Base-by-base conservation (phyloP, 164 flowering plant species). In the Aristolochia californica region DNA sequence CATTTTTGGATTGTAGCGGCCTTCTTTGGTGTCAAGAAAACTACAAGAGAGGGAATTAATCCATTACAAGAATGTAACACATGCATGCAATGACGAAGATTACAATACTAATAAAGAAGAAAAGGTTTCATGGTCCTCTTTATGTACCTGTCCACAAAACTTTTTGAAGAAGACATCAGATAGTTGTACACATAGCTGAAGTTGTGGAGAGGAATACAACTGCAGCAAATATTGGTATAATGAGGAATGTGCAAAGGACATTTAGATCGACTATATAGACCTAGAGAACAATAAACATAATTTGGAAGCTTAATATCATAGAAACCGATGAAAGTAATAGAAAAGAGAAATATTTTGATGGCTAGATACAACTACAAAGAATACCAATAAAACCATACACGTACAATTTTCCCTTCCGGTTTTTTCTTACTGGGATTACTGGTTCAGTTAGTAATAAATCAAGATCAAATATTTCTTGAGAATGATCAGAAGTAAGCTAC, bases 151-250 rank as follows among this genome's bases (percentile, higher is more conserved):
- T 91, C 98, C 54, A 91, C 95, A 62, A 86, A 88, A 74, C 98
- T 91, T 78, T 68, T 78, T 17, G 85, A 78, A 58, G 98, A 88
- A 62, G 79, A 71, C 78, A 88, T 80, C 60, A 91, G 27, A 64
- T 91, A 85, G 62, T 70, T 77, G 79, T 91, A 91, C 61, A 84
- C 73, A 59, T 83, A 82, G 82, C 83, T 83, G 72, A 91, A 91
- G 80, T 85, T 88, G 83, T 86, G 85, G 66, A 91, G 59, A 38
- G 98, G 98, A 59, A 80, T 89, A 72, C 98, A 91, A 62, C 98
- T 91, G 93, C 84, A 81, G 53, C 22, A 53, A 16, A 16, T 16
- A 26, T 59, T 15, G 50, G 50, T 55, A 54, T 58, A 44, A 28
- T 21, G 16, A 11, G 5, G 10, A 48, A 22, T 20, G 13, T 21